Conservation (phyloP, 331 rosid species). For the Prunus yedoensis region DNA sequence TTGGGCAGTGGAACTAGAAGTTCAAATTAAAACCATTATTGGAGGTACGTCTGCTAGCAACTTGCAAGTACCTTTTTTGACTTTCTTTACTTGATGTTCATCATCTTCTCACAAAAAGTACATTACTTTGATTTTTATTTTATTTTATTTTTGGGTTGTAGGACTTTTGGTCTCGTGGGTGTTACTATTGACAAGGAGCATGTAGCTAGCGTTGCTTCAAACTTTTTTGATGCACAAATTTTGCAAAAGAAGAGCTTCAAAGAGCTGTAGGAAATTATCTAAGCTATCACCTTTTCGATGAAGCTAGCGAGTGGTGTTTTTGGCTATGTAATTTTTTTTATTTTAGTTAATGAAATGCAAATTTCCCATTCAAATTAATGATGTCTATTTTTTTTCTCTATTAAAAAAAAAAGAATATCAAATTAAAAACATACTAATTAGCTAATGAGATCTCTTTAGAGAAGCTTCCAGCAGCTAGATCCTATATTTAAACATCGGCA, state of each 20-base stretch:
- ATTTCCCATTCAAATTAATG: no score
- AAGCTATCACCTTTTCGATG: no score
- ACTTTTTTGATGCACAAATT: no score
- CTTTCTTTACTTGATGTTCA: slow-evolving; percentile 5
- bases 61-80: slow-evolving; percentile 15
- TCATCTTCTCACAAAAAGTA: background rate
- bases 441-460: no score
- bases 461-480: no score
- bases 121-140: no score
- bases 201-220: background rate
- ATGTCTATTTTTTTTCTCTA: no score
- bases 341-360: no score
- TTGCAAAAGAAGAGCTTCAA: background rate
- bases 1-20: slow-evolving; percentile 33
- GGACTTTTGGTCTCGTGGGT: slow-evolving; percentile 15
- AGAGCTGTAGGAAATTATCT: background rate
- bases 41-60: slow-evolving; percentile 34
- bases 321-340: no score
- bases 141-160: background rate
- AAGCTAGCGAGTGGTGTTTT: no score
- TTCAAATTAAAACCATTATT: slow-evolving; percentile 35
- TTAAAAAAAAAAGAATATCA: no score
- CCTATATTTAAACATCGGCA: slow-evolving; percentile 44
- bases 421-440: no score
- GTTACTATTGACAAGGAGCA: background rate